These are phyloP conservation scores for Silene conica DNA, from an alignment of 148 eudicot species.

Conservation along the genomic window DNA sequence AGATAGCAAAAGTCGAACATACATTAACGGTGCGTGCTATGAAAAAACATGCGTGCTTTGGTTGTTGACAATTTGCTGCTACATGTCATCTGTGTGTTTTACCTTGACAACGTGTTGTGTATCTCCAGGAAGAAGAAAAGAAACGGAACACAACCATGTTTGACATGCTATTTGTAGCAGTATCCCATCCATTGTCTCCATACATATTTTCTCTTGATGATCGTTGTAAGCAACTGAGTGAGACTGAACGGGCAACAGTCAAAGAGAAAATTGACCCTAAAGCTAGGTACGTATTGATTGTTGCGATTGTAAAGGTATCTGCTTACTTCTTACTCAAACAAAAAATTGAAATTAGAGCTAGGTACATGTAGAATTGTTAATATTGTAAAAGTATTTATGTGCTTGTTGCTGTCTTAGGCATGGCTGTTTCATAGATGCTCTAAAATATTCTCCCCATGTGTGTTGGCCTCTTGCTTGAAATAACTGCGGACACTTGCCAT, in stretches of 20 bases:
- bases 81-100: not conserved
- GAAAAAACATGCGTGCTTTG: not conserved
- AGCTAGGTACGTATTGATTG: constrained; percentile 57
- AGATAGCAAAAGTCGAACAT: constrained; percentile 74
- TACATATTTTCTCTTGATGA: constrained; percentile 91
- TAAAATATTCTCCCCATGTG: too few relatives aligned
- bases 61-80: not conserved
- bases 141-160: constrained; percentile 77
- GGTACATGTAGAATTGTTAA: not conserved
- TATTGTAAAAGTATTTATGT: too few relatives aligned
- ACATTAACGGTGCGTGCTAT: constrained; percentile 61
- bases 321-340: not conserved
- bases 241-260: constrained; percentile 41
- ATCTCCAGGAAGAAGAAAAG: constrained; percentile 67
- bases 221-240: constrained; percentile 69
- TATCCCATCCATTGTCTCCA: constrained; percentile 81
- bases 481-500: too few relatives aligned
- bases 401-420: too few relatives aligned
- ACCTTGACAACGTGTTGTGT: not conserved
- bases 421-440: too few relatives aligned
- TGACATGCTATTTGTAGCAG: constrained; percentile 80
- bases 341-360: not conserved
- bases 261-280: constrained; percentile 68
- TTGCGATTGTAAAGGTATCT: not conserved
- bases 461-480: too few relatives aligned